Evolutionary conservation across 106 monocot genomes (phyloP).

Genomic region (Apostasia shenzhenica): DNA sequence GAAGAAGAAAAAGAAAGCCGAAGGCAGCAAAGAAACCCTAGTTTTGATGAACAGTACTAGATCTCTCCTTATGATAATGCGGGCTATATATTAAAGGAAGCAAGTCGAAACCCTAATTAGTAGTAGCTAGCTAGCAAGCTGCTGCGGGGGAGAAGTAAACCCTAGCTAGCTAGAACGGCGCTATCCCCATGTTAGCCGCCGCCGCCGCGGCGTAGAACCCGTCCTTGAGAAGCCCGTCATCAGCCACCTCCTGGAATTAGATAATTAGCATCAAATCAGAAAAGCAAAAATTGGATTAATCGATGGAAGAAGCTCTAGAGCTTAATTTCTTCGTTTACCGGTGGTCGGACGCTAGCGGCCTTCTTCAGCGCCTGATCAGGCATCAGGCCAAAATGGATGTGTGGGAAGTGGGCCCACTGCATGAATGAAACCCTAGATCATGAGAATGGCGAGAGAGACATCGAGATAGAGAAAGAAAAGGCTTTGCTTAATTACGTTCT

Average conservation of each 20-base stretch:
- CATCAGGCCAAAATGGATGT: slow-evolving; percentile 98
- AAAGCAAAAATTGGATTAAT: slow-evolving; percentile 10
- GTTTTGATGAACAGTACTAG: neutral
- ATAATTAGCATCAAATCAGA: slow-evolving; percentile 10
- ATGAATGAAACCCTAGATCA: slow-evolving; percentile 10
- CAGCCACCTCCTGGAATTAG: slow-evolving; percentile 34
- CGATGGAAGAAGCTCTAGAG: slow-evolving; percentile 5
- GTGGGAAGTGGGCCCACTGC: slow-evolving; percentile 99
- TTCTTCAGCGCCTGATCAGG: slow-evolving; percentile 81
- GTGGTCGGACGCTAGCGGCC: slow-evolving; percentile 48
- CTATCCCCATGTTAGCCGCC: slow-evolving; percentile 57
- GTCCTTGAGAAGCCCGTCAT: slow-evolving; percentile 71
- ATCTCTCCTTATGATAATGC: neutral
- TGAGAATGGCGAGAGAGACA: slow-evolving; percentile 4
- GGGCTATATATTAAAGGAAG: neutral
- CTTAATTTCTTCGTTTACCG: slow-evolving; percentile 33
- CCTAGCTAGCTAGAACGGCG: slow-evolving; percentile 50
- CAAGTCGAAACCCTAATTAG: slow-evolving; percentile 16
- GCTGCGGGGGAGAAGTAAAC: neutral
- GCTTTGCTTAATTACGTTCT: slow-evolving; percentile 54
- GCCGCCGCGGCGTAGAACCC: slow-evolving; percentile 73
- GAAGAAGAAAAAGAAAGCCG: neutral
- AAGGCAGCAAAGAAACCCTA: slow-evolving; percentile 2
- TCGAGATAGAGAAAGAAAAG: neutral
- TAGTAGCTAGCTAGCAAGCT: neutral